Evolutionary conservation across 306 rosid genomes (phyloP).

Genomic region (Rosa lucieae): DNA sequence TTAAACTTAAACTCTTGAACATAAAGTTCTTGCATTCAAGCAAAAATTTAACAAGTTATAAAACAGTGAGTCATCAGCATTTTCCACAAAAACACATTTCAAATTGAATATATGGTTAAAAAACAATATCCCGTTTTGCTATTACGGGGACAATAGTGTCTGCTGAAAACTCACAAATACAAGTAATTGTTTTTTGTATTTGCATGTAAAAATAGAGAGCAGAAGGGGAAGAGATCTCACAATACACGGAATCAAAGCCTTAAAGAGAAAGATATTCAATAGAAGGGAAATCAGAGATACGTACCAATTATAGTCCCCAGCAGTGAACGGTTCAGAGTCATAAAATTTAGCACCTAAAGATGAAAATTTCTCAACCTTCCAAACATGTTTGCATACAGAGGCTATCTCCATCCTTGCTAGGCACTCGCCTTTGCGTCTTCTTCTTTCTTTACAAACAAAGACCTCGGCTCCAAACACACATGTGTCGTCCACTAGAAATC

Average conservation of each 20-base stretch:
- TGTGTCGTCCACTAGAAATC: background rate
- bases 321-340: constrained; percentile 46
- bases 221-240: background rate
- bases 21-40: no score
- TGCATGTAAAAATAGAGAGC: background rate
- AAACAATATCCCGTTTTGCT: background rate
- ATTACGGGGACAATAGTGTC: background rate
- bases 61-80: no score
- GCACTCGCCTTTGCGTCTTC: background rate
- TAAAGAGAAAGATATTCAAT: background rate
- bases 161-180: background rate
- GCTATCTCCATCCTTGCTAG: background rate
- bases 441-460: background rate
- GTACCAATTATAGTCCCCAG: constrained; percentile 48
- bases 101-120: no score
- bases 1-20: no score
- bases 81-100: no score
- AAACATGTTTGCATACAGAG: no score
- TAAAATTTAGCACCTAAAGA: constrained; percentile 19
- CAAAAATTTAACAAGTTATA: no score
- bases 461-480: constrained; percentile 1
- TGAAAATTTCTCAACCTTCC: constrained; percentile 6
- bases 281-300: background rate
- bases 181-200: background rate
- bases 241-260: background rate